These are phyloP conservation scores for Phyllosticta capitalensis DNA, from an alignment of 2,329 filamentous ascomycete species.

Conservation along the genomic window DNA sequence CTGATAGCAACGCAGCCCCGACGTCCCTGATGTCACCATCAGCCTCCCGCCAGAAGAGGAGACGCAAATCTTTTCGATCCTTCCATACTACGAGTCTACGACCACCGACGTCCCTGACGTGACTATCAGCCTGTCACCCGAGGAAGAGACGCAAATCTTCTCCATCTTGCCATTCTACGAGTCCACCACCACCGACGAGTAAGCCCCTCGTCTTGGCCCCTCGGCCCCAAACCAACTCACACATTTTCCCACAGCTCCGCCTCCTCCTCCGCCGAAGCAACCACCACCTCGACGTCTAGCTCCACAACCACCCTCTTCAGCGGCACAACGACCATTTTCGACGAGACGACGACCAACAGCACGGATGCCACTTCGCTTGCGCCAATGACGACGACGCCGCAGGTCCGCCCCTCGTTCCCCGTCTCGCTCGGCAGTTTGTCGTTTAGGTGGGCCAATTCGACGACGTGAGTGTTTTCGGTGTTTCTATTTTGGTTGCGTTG, in stretches of 20 bases:
- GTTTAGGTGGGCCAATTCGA: background rate
- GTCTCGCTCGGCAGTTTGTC: background rate
- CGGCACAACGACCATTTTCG: background rate
- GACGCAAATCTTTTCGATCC: background rate
- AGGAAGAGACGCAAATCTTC: background rate
- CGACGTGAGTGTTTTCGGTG: background rate
- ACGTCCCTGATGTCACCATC: background rate
- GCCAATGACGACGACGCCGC: background rate
- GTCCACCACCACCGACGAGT: background rate
- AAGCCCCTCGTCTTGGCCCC: background rate
- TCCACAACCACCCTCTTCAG: conserved; percentile 1
- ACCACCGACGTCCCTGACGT: background rate
- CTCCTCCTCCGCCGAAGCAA: background rate
- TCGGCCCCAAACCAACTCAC: background rate
- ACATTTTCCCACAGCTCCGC: background rate
- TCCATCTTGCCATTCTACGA: background rate
- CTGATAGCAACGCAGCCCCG: background rate
- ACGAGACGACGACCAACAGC: background rate
- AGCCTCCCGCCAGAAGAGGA: background rate
- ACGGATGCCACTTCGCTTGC: background rate
- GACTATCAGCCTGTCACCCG: background rate
- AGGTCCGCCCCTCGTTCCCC: background rate
- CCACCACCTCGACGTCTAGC: background rate
- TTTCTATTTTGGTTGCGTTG: background rate
- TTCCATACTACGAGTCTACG: background rate